Percentiles rank a stretch among this genome's conserved stretches.
These are phyloP conservation scores for Mitragyna speciosa DNA, from an alignment of 257 asterid genomes.

Conservation along the genomic window DNA sequence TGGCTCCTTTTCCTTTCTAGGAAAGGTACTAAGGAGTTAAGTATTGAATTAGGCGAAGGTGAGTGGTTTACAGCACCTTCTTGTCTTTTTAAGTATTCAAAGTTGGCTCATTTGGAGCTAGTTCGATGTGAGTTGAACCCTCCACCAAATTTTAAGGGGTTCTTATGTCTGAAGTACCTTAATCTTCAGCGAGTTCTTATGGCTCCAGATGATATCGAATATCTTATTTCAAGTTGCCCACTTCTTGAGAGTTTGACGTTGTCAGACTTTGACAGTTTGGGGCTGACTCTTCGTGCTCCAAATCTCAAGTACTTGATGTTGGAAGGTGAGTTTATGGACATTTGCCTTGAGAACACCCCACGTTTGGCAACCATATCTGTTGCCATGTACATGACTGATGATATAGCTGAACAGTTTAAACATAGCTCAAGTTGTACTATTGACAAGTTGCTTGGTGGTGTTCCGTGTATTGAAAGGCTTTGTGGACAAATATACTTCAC, in stretches of 20 bases:
- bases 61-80: slow-evolving; percentile 86
- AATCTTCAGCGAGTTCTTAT: slow-evolving; percentile 69
- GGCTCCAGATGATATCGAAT: slow-evolving; percentile 62
- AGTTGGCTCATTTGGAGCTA: slow-evolving; percentile 67
- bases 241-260: slow-evolving; percentile 71
- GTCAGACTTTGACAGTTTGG: slow-evolving; percentile 68
- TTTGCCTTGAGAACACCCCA: slow-evolving; percentile 70
- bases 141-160: slow-evolving; percentile 73
- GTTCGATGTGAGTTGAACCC: slow-evolving; percentile 68
- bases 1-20: slow-evolving; percentile 89
- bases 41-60: slow-evolving; percentile 68
- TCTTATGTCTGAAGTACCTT: slow-evolving; percentile 58
- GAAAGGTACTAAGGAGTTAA: slow-evolving; percentile 64
- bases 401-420: slow-evolving; percentile 65
- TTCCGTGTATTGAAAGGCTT: slow-evolving; percentile 75
- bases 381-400: slow-evolving; percentile 81
- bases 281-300: slow-evolving; percentile 72
- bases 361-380: slow-evolving; percentile 53
- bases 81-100: slow-evolving; percentile 58
- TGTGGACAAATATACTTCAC: slow-evolving; percentile 84
- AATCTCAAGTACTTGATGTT: slow-evolving; percentile 69
- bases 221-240: slow-evolving; percentile 80
- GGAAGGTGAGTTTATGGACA: slow-evolving; percentile 90
- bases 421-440: slow-evolving; percentile 76
- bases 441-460: slow-evolving; percentile 77